Conservation (phyloP, 2,329 filamentous ascomycete genomes). For the Podosphaera aphanis region DNA sequence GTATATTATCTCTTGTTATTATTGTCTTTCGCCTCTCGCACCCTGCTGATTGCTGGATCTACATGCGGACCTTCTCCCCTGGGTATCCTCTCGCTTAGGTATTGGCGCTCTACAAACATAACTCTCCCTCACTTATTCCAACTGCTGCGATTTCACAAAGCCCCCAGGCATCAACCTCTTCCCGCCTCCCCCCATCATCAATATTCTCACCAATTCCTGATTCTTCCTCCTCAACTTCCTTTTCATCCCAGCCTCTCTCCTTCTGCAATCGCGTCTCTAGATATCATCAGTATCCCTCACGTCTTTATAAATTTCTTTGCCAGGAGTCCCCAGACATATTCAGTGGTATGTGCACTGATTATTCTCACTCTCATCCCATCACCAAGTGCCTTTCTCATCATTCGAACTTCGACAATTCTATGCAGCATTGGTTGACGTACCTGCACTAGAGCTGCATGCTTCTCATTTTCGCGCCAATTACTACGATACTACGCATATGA, state of each 20-base stretch:
- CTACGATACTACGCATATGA: neutral
- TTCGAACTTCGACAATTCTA: slow-evolving; percentile 8
- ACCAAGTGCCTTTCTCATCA: slow-evolving; percentile 2
- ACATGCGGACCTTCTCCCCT: neutral
- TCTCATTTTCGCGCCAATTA: neutral
- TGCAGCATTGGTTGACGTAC: slow-evolving; percentile 16
- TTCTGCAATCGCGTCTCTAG: neutral
- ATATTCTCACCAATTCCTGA: neutral
- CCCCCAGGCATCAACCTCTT: neutral
- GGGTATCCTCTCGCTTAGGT: neutral
- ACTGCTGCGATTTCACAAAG: neutral
- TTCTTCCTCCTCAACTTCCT: slow-evolving; percentile 4
- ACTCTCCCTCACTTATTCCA: neutral
- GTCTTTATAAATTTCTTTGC: slow-evolving; percentile 11
- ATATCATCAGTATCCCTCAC: slow-evolving; percentile 5
- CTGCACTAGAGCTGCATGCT: slow-evolving; percentile 15
- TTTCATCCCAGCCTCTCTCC: slow-evolving; percentile 5
- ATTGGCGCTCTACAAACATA: neutral
- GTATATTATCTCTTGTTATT: neutral
- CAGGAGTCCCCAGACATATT: slow-evolving; percentile 4
- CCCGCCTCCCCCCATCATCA: neutral
- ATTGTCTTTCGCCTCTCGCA: neutral
- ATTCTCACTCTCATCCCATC: slow-evolving; percentile 8
- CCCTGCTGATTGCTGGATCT: neutral
- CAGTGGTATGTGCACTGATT: slow-evolving; percentile 11